Percentiles rank a stretch among this genome's conserved stretches.
These are phyloP conservation scores for Pyrenophora teres DNA, from an alignment of 2,329 filamentous ascomycete species.

Conservation along the genomic window DNA sequence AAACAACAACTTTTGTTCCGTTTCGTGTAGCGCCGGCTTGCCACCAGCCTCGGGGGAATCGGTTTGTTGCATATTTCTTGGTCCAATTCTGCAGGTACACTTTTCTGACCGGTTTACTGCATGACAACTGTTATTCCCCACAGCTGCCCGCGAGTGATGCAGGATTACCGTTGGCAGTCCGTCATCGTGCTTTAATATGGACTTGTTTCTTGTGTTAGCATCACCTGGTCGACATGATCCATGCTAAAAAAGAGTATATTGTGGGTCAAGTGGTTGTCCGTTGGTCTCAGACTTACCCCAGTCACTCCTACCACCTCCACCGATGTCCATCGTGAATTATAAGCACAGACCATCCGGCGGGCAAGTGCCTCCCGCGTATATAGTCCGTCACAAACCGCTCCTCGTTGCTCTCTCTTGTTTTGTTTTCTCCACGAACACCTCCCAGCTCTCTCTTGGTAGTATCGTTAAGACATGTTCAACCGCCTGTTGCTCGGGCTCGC, in stretches of 20 bases:
- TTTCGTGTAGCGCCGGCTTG: conserved; percentile 11
- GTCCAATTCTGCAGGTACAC: conserved; percentile 3
- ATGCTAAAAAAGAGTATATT: conserved; percentile 1
- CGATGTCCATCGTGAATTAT: conserved; percentile 1
- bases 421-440: background rate
- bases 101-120: conserved; percentile 2
- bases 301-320: background rate
- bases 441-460: conserved; percentile 1
- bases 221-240: conserved; percentile 6
- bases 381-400: conserved; percentile 3
- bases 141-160: background rate
- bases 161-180: background rate
- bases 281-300: conserved; percentile 9
- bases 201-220: background rate
- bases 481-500: conserved; percentile 23
- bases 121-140: conserved; percentile 6
- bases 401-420: background rate
- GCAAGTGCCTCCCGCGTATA: conserved; percentile 7
- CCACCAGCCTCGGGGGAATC: background rate
- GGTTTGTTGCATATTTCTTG: conserved; percentile 1
- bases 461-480: conserved; percentile 23
- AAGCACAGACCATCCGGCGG: background rate
- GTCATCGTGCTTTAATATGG: conserved; percentile 5
- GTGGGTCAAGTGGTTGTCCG: conserved; percentile 18
- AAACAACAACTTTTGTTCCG: conserved; percentile 2